Base-by-base conservation (phyloP, 371 early-diverging fungal genomes). In the Mucor racemosus region DNA sequence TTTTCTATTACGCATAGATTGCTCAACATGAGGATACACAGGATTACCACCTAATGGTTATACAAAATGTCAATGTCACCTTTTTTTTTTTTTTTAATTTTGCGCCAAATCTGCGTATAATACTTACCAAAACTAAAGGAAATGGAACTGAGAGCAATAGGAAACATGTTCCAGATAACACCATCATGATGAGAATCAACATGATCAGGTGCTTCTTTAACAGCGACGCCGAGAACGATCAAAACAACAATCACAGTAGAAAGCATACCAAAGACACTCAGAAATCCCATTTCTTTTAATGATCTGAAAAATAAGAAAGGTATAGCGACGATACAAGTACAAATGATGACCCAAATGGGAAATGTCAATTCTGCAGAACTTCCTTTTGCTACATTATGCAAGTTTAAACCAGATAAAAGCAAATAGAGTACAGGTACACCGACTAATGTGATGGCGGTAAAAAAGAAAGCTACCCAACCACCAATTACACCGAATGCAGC, bases 381-480 rank as follows among this genome's bases (percentile, higher is more conserved):
- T 5, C 76, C 76, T 17, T 54, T 58, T 4, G 65, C 63, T 15
- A 91, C 81, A 26, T 80, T 72, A 46, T 84, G 71, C 55, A 90
- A 71, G 72, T 90, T 90, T 59, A 75, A 70, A 21, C 88, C 92
- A 11, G 91, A 86, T 55, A 95, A 69, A 61, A 93, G 83, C 14
- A 95, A 76, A 66, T 90, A 95, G 5, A 93, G 79, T 54, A 90
- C 84, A 0, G 90, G 84, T 15, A 88, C 88, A 70, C 93, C 92
- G 7, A 90, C 66, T 0, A 88, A 75, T 31, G 87, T 86, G 11
- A 86, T 69, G 64, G 89, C 84, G 36, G 90, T 86, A 69, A 92
- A 87, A 54, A 91, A 79, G 41, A 84, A 87, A 1, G 86, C 84
- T 17, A 90, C 15, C 62, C 86, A 84, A 19, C 89, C 84, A 31